Evolutionary conservation across 345 rosid species (phyloP).

Genomic region (Combretum micranthum): DNA sequence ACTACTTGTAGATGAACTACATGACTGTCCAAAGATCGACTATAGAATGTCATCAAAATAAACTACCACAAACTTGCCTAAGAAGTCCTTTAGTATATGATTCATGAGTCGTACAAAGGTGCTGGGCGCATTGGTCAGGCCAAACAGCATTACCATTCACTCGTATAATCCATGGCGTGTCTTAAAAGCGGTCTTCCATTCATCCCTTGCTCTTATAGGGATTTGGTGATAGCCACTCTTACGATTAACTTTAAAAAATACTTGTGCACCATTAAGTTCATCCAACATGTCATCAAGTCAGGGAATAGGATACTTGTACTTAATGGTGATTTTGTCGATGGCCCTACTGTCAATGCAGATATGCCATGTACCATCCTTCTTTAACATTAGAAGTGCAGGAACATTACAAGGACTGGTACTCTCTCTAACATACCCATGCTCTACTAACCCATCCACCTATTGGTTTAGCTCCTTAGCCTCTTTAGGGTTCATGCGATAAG

Average conservation of each 20-base stretch:
- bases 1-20: not conserved
- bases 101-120: not conserved
- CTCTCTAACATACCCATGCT: not conserved
- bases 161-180: too few relatives aligned
- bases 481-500: not conserved
- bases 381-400: not conserved
- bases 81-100: not conserved
- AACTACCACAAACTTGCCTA: not conserved
- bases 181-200: not conserved
- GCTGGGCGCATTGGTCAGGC: too few relatives aligned
- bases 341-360: not conserved
- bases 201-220: not conserved
- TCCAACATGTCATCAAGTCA: not conserved
- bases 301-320: not conserved
- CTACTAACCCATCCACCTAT: not conserved
- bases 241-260: not conserved
- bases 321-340: not conserved
- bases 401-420: not conserved
- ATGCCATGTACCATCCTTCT: not conserved
- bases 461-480: not conserved
- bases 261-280: not conserved
- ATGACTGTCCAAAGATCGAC: not conserved
- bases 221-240: not conserved
- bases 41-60: constrained; percentile 6
- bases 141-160: too few relatives aligned